Base-by-base conservation (phyloP, 2,329 filamentous ascomycete genomes). In the Parafenestella ontariensis region DNA sequence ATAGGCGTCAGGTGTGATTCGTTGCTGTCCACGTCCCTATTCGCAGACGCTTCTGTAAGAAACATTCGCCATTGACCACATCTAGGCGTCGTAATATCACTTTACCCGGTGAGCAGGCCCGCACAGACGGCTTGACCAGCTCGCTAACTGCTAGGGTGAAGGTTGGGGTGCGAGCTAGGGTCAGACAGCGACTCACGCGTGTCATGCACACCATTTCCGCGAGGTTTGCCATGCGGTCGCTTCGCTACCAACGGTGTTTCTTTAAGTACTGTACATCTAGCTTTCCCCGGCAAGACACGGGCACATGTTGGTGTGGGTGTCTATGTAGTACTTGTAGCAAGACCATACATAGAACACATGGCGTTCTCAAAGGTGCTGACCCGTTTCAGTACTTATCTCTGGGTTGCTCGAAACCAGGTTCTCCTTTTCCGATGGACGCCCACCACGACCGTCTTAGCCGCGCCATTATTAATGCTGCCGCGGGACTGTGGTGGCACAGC, bases 71-170 rank as follows among this genome's bases (percentile, higher is more conserved):
- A 55, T 48, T 63, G 59, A 53, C 48, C 56, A 13, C 46, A 41
- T 39, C 61, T 61, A n/a, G 52, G 54, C 46, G 48, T 56, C 26
- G 47, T 52, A n/a, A 47, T 52, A 56, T 36, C 58, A 61, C 54
- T 69, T 72, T 72, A 72, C 63, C 68, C 69, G 69, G 69, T 50
- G 62, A 52, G 54, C 52, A 69, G 64, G 64, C 34, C 68, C 65
- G 66, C 68, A 66, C 62, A 56, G 37, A 44, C 54, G 56, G 58
- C 55, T 56, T 56, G 49, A 39, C 33, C 64, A 61, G 63, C 59
- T 64, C 62, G 63, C 59, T 64, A 64, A 59, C 31, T 46, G 46
- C 50, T 36, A 57, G 41, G 51, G 36, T 46, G 46, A 49, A 13
- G 24, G 46, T 26, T 34, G 37, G 49, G 37, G 46, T 46, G 29